A percentile compares a stretch with the other conserved stretches of the same genome.
Evolutionary conservation across 345 rosid species (phyloP).

Genomic region (Citrus hindsii): DNA sequence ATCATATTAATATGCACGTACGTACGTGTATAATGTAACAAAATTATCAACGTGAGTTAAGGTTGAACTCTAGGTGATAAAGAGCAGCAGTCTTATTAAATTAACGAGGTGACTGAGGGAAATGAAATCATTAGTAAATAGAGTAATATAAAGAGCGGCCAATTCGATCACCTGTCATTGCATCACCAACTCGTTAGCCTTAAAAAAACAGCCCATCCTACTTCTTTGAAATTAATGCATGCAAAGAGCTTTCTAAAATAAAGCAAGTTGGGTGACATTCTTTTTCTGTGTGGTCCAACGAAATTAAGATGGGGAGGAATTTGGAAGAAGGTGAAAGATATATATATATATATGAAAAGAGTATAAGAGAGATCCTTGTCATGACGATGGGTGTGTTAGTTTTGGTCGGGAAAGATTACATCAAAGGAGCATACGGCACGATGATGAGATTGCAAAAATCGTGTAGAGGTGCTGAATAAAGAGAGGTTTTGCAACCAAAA

Average conservation of each 20-base stretch:
- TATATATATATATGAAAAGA: background rate
- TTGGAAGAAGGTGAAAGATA: background rate
- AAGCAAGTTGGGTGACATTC: background rate
- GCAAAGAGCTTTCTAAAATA: too few relatives aligned
- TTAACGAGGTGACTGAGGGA: too few relatives aligned
- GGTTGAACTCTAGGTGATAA: too few relatives aligned
- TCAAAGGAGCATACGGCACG: conserved; percentile 18
- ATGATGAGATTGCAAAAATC: conserved; percentile 11
- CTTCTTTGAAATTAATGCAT: too few relatives aligned
- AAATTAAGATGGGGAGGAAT: background rate
- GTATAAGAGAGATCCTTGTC: background rate
- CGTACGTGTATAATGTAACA: too few relatives aligned
- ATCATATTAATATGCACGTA: background rate
- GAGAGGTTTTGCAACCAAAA: conserved; percentile 19
- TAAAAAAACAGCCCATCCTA: too few relatives aligned
- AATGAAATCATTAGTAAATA: too few relatives aligned
- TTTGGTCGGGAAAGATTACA: conserved; percentile 6
- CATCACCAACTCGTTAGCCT: too few relatives aligned
- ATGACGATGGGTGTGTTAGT: background rate
- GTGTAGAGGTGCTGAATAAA: conserved; percentile 5
- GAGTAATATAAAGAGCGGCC: too few relatives aligned
- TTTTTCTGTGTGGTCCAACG: background rate
- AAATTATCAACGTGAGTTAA: too few relatives aligned
- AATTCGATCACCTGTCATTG: too few relatives aligned
- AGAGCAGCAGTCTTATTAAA: too few relatives aligned